A percentile compares a stretch with the other conserved stretches of the same genome.
phyloP scores from a whole-genome alignment of 169 alveolate genomes.

The Ichthyophthirius multifiliis region DNA sequence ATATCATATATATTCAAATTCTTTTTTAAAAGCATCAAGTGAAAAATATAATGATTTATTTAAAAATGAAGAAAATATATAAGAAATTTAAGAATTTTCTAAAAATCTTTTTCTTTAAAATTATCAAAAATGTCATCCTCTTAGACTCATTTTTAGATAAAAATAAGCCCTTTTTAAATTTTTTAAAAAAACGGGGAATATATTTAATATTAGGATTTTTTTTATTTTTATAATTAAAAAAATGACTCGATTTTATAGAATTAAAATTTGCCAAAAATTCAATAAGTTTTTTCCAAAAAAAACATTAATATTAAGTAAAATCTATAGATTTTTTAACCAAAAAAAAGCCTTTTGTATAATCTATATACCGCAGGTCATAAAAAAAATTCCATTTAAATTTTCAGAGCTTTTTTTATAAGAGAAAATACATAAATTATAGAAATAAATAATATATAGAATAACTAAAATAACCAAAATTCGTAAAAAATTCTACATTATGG shows the following conservation, averaged over 20 bases:
- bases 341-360: neutral
- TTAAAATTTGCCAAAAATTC: neutral
- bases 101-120: neutral
- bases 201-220: neutral
- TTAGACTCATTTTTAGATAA: neutral
- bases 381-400: neutral
- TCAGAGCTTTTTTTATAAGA: neutral
- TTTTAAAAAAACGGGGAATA: neutral
- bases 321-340: neutral
- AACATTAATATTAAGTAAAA: neutral
- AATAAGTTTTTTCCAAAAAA: neutral
- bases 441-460: too few relatives aligned
- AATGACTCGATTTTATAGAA: neutral
- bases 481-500: neutral
- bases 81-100: neutral
- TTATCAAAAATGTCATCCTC: too few relatives aligned
- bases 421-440: too few relatives aligned
- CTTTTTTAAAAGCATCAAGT: neutral
- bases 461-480: neutral
- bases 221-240: neutral
- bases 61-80: too few relatives aligned
- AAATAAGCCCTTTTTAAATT: neutral
- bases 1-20: neutral
- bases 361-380: neutral
- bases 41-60: too few relatives aligned